Conservation (phyloP, 768 basidiomycete genomes). For the Nidularia sp. region DNA sequence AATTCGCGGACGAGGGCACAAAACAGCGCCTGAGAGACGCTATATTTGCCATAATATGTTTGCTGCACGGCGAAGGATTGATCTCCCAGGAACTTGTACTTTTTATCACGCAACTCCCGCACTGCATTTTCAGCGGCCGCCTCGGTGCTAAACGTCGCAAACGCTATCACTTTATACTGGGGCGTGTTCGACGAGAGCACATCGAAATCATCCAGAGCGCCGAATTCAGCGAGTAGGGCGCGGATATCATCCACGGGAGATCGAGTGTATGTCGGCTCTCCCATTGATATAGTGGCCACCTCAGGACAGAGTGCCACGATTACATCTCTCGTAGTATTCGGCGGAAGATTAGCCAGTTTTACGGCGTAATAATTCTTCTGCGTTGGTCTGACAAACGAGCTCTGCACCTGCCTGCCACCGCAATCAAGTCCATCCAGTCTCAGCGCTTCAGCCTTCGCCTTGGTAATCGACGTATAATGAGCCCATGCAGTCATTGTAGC, state of each 20-base stretch:
- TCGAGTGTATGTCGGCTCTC: slow-evolving; percentile 28
- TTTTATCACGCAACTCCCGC: slow-evolving; percentile 16
- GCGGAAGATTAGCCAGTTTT: slow-evolving; percentile 39
- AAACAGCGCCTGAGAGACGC: slow-evolving; percentile 25
- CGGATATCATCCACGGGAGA: slow-evolving; percentile 26
- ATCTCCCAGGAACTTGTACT: slow-evolving; percentile 32
- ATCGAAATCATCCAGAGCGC: slow-evolving; percentile 36
- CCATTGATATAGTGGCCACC: slow-evolving; percentile 19
- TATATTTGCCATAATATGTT: slow-evolving; percentile 36
- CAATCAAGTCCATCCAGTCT: slow-evolving; percentile 33
- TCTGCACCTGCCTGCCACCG: slow-evolving; percentile 34
- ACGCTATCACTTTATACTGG: slow-evolving; percentile 31
- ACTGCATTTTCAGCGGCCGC: slow-evolving; percentile 28
- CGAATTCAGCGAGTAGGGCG: slow-evolving; percentile 26
- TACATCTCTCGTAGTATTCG: slow-evolving; percentile 21
- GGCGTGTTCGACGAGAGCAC: slow-evolving; percentile 22
- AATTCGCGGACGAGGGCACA: slow-evolving; percentile 30
- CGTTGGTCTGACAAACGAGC: slow-evolving; percentile 28
- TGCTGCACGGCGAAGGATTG: slow-evolving; percentile 31
- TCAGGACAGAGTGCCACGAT: slow-evolving; percentile 27
- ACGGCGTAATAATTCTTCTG: slow-evolving; percentile 37
- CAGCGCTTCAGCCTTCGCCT: slow-evolving; percentile 38
- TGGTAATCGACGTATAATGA: slow-evolving; percentile 35
- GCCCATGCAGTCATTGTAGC: slow-evolving; percentile 40
- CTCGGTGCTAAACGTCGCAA: slow-evolving; percentile 33